Base-by-base conservation (phyloP, 768 basidiomycete species). In the Lanmaoa pseudosensibilis region DNA sequence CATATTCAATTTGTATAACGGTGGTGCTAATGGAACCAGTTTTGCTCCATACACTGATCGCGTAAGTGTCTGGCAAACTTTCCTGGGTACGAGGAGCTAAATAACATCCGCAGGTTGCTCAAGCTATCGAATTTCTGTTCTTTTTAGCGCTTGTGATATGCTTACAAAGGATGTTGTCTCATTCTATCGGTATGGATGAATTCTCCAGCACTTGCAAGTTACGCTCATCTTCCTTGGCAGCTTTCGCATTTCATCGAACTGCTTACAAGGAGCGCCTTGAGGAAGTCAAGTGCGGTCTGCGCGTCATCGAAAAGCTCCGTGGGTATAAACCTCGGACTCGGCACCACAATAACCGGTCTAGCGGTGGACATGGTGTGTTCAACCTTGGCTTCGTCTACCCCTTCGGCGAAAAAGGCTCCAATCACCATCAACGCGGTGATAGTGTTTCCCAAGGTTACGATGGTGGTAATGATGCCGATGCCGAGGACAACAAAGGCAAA, bases 211-310 rank as follows among this genome's bases (percentile, higher is more conserved):
- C n/a, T 18, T 19, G 13, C 10, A 3, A 46, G 16, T 19, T 13
- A 10, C 19, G 21, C 57, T 55, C 5, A 57, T 23, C 30, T 37
- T 34, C 18, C 57, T 55, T 19, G 40, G 21, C 45, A 80, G 88
- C 90, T 0, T 87, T 88, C 62, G 78, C 80, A 19, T 92, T 92
- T 71, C 89, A 92, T 67, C 82, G 78, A n/a, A 85, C 82, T 4
- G 90, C 90, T 11, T 92, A 84, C 68, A 79, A 78, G 61, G 90
- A 92, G 34, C 87, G 90, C 47, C 73, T 90, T 5, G 78, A 82
- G 11, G 72, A 75, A n/a, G 79, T 90, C 7, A 72, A 75, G 54
- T 70, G 76, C 39, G 75, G 84, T 2, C 76, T 90, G 4, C 67
- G 67, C 4, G 83, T 83, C 40, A 80, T 92, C 51, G 90, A 92